A percentile compares a stretch with the other conserved stretches of the same genome.
These are phyloP conservation scores for Rhodamnia rubescens DNA, from an alignment of 345 rosid species.

Conservation along the genomic window DNA sequence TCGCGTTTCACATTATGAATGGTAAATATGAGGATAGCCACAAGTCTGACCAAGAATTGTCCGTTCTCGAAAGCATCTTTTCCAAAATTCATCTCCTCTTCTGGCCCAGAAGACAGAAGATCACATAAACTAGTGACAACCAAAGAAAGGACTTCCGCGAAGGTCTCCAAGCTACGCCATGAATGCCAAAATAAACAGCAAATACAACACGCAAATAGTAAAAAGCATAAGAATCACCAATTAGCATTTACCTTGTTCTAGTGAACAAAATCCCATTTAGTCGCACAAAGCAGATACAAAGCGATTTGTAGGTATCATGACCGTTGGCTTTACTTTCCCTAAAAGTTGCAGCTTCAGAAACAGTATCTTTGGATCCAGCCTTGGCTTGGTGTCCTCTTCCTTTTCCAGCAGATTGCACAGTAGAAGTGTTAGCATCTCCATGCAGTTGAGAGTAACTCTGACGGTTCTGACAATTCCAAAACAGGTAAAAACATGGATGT, in stretches of 20 bases:
- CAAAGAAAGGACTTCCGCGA: constrained; percentile 55
- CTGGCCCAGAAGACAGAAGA: constrained; percentile 56
- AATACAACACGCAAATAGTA: neutral
- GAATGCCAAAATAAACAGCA: neutral
- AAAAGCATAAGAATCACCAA: neutral
- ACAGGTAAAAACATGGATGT: neutral
- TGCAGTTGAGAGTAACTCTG: constrained; percentile 52
- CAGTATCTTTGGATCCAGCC: constrained; percentile 32
- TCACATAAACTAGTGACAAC: constrained; percentile 53
- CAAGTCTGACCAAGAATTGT: constrained; percentile 56
- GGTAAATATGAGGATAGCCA: constrained; percentile 63
- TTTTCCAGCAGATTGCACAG: constrained; percentile 27
- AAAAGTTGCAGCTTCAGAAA: constrained; percentile 25
- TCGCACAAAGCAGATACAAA: constrained; percentile 77
- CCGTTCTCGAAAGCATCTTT: constrained; percentile 54
- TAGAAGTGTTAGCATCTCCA: constrained; percentile 28
- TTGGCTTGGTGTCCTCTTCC: constrained; percentile 56
- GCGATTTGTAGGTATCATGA: constrained; percentile 43
- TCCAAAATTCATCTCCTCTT: constrained; percentile 61
- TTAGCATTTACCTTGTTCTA: constrained; percentile 60
- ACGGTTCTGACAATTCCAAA: constrained; percentile 5
- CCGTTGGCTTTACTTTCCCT: constrained; percentile 32
- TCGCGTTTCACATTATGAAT: constrained; percentile 65
- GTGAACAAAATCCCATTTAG: constrained; percentile 90
- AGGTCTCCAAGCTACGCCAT: constrained; percentile 71